phyloP scores from a whole-genome alignment of 2,329 filamentous ascomycete genomes.

The Penicillium expansum region DNA sequence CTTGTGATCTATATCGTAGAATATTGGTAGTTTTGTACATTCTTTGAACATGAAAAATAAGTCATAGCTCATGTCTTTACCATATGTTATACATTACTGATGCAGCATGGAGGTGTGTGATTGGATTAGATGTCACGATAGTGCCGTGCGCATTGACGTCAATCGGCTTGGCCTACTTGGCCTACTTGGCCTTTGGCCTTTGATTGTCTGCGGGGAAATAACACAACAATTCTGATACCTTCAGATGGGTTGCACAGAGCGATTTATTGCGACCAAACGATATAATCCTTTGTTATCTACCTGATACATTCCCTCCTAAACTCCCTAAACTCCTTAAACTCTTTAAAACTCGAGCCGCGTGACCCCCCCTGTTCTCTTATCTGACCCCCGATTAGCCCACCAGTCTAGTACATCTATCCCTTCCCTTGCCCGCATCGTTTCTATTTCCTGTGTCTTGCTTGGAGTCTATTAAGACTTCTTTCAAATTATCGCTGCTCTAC shows the following conservation, averaged over 20 bases:
- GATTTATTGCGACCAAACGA: not conserved
- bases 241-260: not conserved
- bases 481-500: not conserved
- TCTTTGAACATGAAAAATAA: too few relatives aligned
- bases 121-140: not conserved
- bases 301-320: not conserved
- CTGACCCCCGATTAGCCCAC: not conserved
- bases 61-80: not conserved
- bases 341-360: not conserved
- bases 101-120: not conserved
- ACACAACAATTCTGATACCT: not conserved
- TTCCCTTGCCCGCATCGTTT: not conserved
- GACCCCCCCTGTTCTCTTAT: not conserved
- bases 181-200: not conserved
- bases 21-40: too few relatives aligned
- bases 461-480: not conserved
- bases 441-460: not conserved
- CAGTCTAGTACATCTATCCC: not conserved
- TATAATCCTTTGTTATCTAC: not conserved
- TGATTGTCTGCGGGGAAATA: constrained; percentile 7
- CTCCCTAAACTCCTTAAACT: not conserved
- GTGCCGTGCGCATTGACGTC: constrained; percentile 4
- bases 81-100: not conserved
- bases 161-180: not conserved
- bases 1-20: not conserved